phyloP scores from a whole-genome alignment of 176 grass and related monocot species.

The Ampelocalamus luodianensis region DNA sequence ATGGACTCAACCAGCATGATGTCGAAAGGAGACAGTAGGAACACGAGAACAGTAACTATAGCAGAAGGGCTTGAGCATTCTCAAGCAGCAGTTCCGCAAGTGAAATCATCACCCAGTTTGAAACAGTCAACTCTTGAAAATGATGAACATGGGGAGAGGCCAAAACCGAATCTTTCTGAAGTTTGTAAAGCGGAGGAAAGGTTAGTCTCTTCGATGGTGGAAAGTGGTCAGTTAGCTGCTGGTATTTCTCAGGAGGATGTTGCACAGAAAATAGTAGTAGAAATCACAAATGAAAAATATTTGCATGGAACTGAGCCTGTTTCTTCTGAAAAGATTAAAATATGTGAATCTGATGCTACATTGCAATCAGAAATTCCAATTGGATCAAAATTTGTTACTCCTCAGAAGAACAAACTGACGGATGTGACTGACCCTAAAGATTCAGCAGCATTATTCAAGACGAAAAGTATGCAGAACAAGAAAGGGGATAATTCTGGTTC shows the following conservation, averaged over 20 bases:
- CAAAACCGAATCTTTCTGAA: background rate
- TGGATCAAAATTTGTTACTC: conserved; percentile 35
- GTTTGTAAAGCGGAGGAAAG: background rate
- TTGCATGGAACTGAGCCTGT: background rate
- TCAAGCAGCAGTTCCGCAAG: conserved; percentile 4
- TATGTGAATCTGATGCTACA: conserved; percentile 5
- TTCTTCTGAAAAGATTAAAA: background rate
- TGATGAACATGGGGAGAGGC: background rate
- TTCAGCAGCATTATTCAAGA: conserved; percentile 34
- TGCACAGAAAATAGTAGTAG: background rate
- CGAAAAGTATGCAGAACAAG: conserved; percentile 12
- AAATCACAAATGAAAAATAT: conserved; percentile 10
- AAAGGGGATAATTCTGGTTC: conserved; percentile 42
- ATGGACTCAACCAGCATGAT: conserved; percentile 23
- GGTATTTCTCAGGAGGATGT: background rate
- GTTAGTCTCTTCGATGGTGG: background rate
- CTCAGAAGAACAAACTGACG: conserved; percentile 37
- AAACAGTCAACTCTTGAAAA: conserved; percentile 23
- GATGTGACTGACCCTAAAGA: conserved; percentile 15
- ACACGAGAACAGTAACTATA: conserved; percentile 1
- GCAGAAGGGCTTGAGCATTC: conserved; percentile 8
- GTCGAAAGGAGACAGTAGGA: conserved; percentile 26
- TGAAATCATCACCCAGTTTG: background rate
- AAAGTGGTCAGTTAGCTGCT: background rate
- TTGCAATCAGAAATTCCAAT: background rate